phyloP scores from a whole-genome alignment of 331 rosid genomes.

The Malus hybrid region DNA sequence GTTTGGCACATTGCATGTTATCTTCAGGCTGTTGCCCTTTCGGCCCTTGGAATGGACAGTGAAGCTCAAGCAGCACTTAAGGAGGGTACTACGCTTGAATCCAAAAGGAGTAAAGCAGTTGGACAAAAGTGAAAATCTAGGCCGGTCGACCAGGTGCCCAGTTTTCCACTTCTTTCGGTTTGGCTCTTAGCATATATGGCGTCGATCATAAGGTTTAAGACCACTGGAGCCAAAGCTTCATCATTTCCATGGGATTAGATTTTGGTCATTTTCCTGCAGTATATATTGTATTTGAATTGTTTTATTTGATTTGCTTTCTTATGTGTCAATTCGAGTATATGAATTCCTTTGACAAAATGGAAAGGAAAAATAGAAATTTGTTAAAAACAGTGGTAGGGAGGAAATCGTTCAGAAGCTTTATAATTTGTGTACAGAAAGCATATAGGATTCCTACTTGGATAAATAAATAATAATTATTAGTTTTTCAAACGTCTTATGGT shows the following conservation, averaged over 20 bases:
- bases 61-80: slow-evolving; percentile 63
- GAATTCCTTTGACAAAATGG: too few relatives aligned
- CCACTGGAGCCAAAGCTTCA: background rate
- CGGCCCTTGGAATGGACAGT: slow-evolving; percentile 55
- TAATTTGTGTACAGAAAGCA: too few relatives aligned
- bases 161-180: background rate
- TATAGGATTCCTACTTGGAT: too few relatives aligned
- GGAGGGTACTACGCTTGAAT: slow-evolving; percentile 57
- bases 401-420: background rate
- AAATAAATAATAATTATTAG: too few relatives aligned
- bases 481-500: too few relatives aligned
- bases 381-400: background rate
- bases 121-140: slow-evolving; percentile 44
- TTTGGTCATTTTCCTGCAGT: background rate
- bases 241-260: background rate
- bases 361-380: background rate
- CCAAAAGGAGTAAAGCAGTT: slow-evolving; percentile 36
- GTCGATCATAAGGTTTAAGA: background rate
- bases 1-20: slow-evolving; percentile 73
- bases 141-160: background rate
- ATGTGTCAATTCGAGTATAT: background rate
- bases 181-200: background rate
- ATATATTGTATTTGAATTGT: background rate
- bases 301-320: slow-evolving; percentile 6
- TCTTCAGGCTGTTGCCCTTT: slow-evolving; percentile 64